These are phyloP conservation scores for Malus asiatica DNA, from an alignment of 306 rosid species.

Conservation along the genomic window DNA sequence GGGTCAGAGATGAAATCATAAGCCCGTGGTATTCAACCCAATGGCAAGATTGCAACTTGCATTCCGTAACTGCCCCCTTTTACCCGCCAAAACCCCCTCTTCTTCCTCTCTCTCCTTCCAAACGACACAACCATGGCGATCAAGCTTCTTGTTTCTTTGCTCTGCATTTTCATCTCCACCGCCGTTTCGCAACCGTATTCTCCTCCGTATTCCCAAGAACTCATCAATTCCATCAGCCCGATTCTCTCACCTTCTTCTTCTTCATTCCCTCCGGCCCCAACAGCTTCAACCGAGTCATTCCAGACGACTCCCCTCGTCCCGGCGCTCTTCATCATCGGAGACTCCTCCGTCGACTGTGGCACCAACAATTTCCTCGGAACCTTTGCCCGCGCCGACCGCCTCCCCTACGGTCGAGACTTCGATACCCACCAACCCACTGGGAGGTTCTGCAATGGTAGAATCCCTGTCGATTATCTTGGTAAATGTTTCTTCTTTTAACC, in stretches of 20 bases:
- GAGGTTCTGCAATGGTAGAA: constrained; percentile 74
- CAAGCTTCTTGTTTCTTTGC: neutral
- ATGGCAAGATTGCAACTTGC: neutral
- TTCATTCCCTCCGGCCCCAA: neutral
- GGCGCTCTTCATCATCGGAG: constrained; percentile 71
- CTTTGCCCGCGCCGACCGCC: constrained; percentile 70
- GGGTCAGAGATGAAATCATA: neutral
- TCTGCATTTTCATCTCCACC: constrained; percentile 15
- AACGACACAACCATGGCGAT: constrained; percentile 24
- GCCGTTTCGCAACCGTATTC: constrained; percentile 14
- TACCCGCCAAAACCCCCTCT: constrained; percentile 38
- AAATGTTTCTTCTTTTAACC: neutral
- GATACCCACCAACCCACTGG: constrained; percentile 78
- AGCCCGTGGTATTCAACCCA: neutral
- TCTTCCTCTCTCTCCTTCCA: neutral
- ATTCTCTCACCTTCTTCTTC: constrained; percentile 24
- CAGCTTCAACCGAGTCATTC: neutral
- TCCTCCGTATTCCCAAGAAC: constrained; percentile 10
- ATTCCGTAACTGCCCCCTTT: neutral
- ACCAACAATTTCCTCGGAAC: constrained; percentile 78
- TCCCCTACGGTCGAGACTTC: constrained; percentile 78
- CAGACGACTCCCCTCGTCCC: constrained; percentile 38
- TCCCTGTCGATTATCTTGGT: constrained; percentile 87
- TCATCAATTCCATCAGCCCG: neutral
- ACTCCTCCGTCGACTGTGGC: constrained; percentile 82